Evolutionary conservation across 495 filamentous ascomycete species (phyloP), one percentile per base, ranked within the genome.

Genomic region (Penicillium silybi): DNA sequence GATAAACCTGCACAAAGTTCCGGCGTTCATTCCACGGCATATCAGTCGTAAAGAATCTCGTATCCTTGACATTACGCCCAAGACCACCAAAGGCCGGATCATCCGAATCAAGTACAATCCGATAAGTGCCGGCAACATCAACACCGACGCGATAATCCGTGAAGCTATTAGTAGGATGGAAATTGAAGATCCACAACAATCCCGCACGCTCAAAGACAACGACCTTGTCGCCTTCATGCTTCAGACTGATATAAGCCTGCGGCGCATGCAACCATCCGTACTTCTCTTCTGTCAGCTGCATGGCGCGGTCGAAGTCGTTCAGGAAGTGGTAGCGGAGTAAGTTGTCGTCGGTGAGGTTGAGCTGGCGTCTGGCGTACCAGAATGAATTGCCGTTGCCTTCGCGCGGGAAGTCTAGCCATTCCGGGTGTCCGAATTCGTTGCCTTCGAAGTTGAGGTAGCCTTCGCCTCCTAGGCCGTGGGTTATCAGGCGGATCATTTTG

Each of bases 381-480:
- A 89, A 98, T 54, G 87, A 92, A 69, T 97, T 97, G 62, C 86
- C 72, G 78, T 98, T 98, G 41, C 95, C 93, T 53, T 80, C 91
- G 26, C 93, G 87, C 10, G 93, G 93, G 72, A 98, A 98, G 68
- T 98, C 93, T 48, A 98, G 89, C 93, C 93, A 98, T 75, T 98
- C 93, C 0, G 93, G 93, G 68, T 98, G 93, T 1, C 93, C 93
- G 68, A 98, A 98, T 68, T 98, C 93, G 70, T 98, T 98, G 53
- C 92, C 93, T 70, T 96, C 90, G 62, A 98, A 98, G 73, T 97
- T 97, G 46, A 97, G 90, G 62, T 95, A 98, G 35, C 92, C 93
- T 70, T 98, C 93, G 54, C 93, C 93, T 44, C 95, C 93, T n/a
- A 98, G 82, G 26, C 76, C 83, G 70, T 98, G 95, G 19, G 93